Percentiles rank a stretch among this genome's conserved stretches.
Conservation (phyloP, 257 asterid species). For the Lithospermum erythrorhizon region DNA sequence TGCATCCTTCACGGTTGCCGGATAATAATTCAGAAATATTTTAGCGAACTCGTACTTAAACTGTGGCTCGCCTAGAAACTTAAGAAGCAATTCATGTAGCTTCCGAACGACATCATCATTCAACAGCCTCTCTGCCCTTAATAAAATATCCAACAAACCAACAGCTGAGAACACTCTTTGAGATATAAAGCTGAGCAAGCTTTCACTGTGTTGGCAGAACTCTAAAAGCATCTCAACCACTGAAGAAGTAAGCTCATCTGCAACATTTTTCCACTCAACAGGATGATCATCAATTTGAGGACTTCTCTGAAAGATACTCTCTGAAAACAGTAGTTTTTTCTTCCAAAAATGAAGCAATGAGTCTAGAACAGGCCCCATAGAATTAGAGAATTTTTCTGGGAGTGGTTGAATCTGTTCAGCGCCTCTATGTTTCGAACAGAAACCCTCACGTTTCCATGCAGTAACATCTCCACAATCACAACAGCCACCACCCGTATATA, state of each 20-base stretch:
- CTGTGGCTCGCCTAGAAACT: slow-evolving; percentile 79
- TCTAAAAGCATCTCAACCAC: slow-evolving; percentile 75
- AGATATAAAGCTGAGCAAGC: slow-evolving; percentile 85
- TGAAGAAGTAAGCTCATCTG: slow-evolving; percentile 58
- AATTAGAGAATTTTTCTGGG: slow-evolving; percentile 41
- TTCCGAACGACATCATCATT: slow-evolving; percentile 32
- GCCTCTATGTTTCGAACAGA: slow-evolving; percentile 92
- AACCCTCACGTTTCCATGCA: slow-evolving; percentile 97
- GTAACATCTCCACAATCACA: slow-evolving; percentile 99
- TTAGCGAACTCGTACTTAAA: slow-evolving; percentile 90
- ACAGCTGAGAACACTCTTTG: slow-evolving; percentile 49
- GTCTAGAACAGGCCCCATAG: slow-evolving; percentile 77
- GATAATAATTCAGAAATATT: slow-evolving; percentile 72
- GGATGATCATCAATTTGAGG: slow-evolving; percentile 26
- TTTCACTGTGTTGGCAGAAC: slow-evolving; percentile 71
- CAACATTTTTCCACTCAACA: slow-evolving; percentile 27
- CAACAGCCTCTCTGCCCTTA: slow-evolving; percentile 68
- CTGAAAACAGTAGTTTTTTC: slow-evolving; percentile 32
- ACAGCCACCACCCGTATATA: slow-evolving; percentile 91
- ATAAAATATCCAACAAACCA: slow-evolving; percentile 65
- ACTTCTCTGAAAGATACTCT: slow-evolving; percentile 28
- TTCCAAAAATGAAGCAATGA: slow-evolving; percentile 60
- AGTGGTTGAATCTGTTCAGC: slow-evolving; percentile 82
- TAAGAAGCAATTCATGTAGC: slow-evolving; percentile 81
- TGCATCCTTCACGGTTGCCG: slow-evolving; percentile 50